Evolutionary conservation across 805 yeast species (phyloP), one percentile per base, ranked within the genome.

Genomic region (Blastobotrys terrestris): DNA sequence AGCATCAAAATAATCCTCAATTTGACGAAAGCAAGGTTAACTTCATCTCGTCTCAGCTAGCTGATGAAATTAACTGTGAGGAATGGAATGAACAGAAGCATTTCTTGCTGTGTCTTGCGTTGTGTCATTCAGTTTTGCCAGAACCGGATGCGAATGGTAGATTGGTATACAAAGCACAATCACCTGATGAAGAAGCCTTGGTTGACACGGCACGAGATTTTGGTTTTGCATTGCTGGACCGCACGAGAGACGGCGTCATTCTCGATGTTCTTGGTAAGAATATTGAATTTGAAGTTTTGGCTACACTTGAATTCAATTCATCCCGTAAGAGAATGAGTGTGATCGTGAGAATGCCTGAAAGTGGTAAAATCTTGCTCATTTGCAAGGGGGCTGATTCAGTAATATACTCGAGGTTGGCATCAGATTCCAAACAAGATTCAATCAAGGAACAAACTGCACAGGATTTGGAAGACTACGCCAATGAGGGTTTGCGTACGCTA

Each of bases 171-270:
- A 84, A 85, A 60, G 91, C 92, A 1, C 91, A 86, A 63, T 84
- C 90, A 6, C 95, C 95, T 0, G 95, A 86, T 70, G 95, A 86
- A 65, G 81, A 84, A 43, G 91, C 94, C 0, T 73, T 86, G 51
- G 92, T 87, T n/a, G 73, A 84, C 1, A 83, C 79, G 46, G 92
- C 92, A 1, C 72, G 87, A 49, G 92, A 85, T 63, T 60, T 85
- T 31, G 95, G 95, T 7, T 75, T 82, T 58, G 82, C 78, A 0
- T 78, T 84, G 63, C 67, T 75, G 19, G 84, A 77, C 44, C 72
- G 81, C 44, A 73, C 74, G 18, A 74, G 85, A 63, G 74, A 73
- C 41, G 71, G 76, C 2, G 70, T 82, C 40, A 63, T 74, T 2
- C 49, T 75, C 3, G 67, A 70, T 49, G 67, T 69, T 42, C 77